phyloP scores from a whole-genome alignment of 768 basidiomycete species.

The Phaeotremella fagi region DNA sequence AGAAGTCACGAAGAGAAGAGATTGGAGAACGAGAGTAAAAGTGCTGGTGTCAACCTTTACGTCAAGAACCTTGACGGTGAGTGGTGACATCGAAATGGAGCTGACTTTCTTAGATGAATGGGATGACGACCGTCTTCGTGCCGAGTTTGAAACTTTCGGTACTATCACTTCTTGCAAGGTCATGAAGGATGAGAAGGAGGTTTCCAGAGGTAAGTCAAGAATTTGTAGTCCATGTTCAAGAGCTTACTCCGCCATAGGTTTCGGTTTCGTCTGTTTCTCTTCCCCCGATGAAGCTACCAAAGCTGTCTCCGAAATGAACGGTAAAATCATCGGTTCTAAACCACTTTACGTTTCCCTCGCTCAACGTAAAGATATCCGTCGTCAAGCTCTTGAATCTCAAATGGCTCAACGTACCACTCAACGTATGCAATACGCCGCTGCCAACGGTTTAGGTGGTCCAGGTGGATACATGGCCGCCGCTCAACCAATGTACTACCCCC shows the following conservation, averaged over 20 bases:
- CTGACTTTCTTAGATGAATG: conserved; percentile 57
- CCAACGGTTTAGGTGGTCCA: conserved; percentile 67
- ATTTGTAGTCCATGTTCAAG: neutral
- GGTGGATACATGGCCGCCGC: conserved; percentile 66
- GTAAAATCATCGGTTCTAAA: conserved; percentile 98
- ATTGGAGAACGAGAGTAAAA: conserved; percentile 96
- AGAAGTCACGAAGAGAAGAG: conserved; percentile 90
- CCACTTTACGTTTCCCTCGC: conserved; percentile 98
- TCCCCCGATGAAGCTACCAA: conserved; percentile 98
- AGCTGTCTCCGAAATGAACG: conserved; percentile 99
- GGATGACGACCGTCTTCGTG: conserved; percentile 93
- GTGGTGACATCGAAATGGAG: conserved; percentile 6
- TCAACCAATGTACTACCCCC: conserved; percentile 69
- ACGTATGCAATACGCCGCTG: conserved; percentile 90
- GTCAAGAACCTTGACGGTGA: conserved; percentile 97
- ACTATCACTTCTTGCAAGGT: conserved; percentile 98
- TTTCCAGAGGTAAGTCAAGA: conserved; percentile 57
- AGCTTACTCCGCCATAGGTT: conserved; percentile 53
- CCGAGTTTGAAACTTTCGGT: conserved; percentile 94
- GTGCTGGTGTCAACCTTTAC: conserved; percentile 97
- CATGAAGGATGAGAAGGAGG: conserved; percentile 93
- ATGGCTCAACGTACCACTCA: conserved; percentile 91
- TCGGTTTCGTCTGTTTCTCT: conserved; percentile 98
- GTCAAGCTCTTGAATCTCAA: conserved; percentile 97
- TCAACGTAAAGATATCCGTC: conserved; percentile 94